These are phyloP conservation scores for Nakaseomyces delphensis DNA, from an alignment of 1,139 yeast genomes.

Conservation along the genomic window DNA sequence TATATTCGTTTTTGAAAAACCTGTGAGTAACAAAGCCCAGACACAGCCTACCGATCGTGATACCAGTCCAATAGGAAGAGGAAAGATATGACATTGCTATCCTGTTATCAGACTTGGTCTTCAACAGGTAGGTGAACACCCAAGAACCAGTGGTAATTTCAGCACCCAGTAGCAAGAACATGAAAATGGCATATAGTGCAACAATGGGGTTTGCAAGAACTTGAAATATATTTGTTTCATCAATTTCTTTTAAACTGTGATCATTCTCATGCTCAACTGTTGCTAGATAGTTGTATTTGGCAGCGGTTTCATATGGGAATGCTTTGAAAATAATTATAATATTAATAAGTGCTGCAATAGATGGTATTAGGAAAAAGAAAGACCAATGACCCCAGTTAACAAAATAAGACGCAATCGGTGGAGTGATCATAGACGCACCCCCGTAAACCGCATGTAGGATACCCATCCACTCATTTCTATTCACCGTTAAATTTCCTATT, in stretches of 20 bases:
- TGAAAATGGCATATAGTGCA: slow-evolving; percentile 40
- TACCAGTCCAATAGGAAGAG: slow-evolving; percentile 56
- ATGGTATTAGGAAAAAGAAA: slow-evolving; percentile 25
- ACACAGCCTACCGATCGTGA: slow-evolving; percentile 51
- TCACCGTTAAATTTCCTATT: slow-evolving; percentile 47
- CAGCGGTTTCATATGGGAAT: slow-evolving; percentile 47
- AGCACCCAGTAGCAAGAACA: slow-evolving; percentile 58
- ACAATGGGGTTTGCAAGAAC: slow-evolving; percentile 37
- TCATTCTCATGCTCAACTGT: slow-evolving; percentile 18
- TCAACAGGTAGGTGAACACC: slow-evolving; percentile 49
- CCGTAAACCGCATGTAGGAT: slow-evolving; percentile 63
- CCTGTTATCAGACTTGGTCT: slow-evolving; percentile 41
- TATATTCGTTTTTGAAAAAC: slow-evolving; percentile 41
- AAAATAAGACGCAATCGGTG: slow-evolving; percentile 43
- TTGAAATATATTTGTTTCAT: slow-evolving; percentile 15
- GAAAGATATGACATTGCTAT: slow-evolving; percentile 49
- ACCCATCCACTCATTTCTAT: slow-evolving; percentile 54
- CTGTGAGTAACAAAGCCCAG: slow-evolving; percentile 56
- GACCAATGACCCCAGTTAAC: slow-evolving; percentile 33
- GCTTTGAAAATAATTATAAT: slow-evolving; percentile 21
- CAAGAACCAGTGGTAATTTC: slow-evolving; percentile 66
- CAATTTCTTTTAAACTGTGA: slow-evolving; percentile 18
- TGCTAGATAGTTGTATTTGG: slow-evolving; percentile 41
- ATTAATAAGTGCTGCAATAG: slow-evolving; percentile 18
- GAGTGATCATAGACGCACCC: slow-evolving; percentile 57